phyloP scores from a whole-genome alignment of 768 basidiomycete genomes.

The Lepiota brunneoincarnata region DNA sequence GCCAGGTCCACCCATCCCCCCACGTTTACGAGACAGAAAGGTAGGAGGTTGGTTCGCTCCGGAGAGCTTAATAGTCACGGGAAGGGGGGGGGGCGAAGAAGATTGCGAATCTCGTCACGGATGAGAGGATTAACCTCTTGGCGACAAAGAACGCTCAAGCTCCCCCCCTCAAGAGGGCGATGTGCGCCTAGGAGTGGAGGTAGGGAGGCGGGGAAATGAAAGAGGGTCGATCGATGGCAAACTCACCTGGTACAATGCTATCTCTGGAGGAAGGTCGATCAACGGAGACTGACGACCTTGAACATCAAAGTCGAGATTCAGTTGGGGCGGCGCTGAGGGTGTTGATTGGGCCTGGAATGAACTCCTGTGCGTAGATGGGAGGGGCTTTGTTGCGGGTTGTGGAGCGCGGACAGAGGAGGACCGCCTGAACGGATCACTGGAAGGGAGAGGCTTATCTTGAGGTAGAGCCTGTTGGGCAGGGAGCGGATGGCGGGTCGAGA shows the following conservation, averaged over 20 bases:
- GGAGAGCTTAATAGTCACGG: slow-evolving; percentile 8
- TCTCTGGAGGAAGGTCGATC: slow-evolving; percentile 27
- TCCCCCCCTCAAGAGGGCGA: neutral
- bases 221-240: slow-evolving; percentile 7
- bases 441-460: slow-evolving; percentile 26
- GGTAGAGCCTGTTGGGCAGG: slow-evolving; percentile 15
- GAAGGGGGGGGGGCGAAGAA: no score
- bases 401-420: slow-evolving; percentile 11
- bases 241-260: slow-evolving; percentile 33
- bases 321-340: neutral
- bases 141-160: slow-evolving; percentile 1
- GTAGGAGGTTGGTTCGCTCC: neutral
- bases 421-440: slow-evolving; percentile 11
- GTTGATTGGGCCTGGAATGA: neutral
- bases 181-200: slow-evolving; percentile 10
- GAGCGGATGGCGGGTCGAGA: neutral
- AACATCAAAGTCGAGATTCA: slow-evolving; percentile 1
- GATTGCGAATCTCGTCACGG: slow-evolving; percentile 18
- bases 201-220: neutral
- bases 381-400: slow-evolving; percentile 10
- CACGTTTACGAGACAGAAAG: no score
- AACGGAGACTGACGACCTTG: slow-evolving; percentile 19
- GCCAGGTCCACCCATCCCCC: neutral
- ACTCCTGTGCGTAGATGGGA: slow-evolving; percentile 4
- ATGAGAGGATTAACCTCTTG: slow-evolving; percentile 21